Evolutionary conservation across 140 eudicot species (phyloP).

Genomic region (Ambrosia hybrid): DNA sequence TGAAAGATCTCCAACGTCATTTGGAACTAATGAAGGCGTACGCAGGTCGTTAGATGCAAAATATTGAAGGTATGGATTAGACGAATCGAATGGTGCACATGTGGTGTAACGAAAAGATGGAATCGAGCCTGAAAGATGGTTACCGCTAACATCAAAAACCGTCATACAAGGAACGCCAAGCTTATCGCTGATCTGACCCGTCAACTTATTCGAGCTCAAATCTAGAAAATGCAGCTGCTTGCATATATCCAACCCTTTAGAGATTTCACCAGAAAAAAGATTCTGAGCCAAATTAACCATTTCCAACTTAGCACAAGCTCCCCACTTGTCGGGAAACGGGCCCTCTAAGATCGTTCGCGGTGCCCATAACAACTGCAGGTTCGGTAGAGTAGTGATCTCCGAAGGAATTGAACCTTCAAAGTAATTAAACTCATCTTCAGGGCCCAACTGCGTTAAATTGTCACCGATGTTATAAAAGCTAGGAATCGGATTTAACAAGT

Average conservation of each 20-base stretch:
- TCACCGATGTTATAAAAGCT: slow-evolving; percentile 25
- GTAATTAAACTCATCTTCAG: slow-evolving; percentile 53
- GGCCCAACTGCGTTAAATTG: slow-evolving; percentile 24
- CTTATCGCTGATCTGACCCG: slow-evolving; percentile 49
- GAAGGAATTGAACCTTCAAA: slow-evolving; percentile 57
- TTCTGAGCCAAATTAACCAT: slow-evolving; percentile 68
- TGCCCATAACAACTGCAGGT: slow-evolving; percentile 73
- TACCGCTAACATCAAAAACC: slow-evolving; percentile 71
- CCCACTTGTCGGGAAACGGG: slow-evolving; percentile 64
- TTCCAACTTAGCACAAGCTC: slow-evolving; percentile 62
- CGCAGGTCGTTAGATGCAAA: slow-evolving; percentile 34
- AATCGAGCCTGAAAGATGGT: slow-evolving; percentile 59
- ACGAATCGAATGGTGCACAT: slow-evolving; percentile 49
- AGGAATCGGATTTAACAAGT: slow-evolving; percentile 65
- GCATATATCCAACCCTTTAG: slow-evolving; percentile 48
- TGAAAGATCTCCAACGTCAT: slow-evolving; percentile 33
- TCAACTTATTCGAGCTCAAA: slow-evolving; percentile 66
- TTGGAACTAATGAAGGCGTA: slow-evolving; percentile 18
- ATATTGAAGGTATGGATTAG: slow-evolving; percentile 41
- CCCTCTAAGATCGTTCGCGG: slow-evolving; percentile 74
- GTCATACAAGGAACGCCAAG: slow-evolving; percentile 80
- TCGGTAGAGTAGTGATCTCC: slow-evolving; percentile 52
- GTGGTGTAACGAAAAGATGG: slow-evolving; percentile 44
- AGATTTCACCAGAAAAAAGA: slow-evolving; percentile 47
- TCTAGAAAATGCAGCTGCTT: slow-evolving; percentile 64